Conservation (phyloP, 2,329 filamentous ascomycete genomes). For the Dendryphion nanum region DNA sequence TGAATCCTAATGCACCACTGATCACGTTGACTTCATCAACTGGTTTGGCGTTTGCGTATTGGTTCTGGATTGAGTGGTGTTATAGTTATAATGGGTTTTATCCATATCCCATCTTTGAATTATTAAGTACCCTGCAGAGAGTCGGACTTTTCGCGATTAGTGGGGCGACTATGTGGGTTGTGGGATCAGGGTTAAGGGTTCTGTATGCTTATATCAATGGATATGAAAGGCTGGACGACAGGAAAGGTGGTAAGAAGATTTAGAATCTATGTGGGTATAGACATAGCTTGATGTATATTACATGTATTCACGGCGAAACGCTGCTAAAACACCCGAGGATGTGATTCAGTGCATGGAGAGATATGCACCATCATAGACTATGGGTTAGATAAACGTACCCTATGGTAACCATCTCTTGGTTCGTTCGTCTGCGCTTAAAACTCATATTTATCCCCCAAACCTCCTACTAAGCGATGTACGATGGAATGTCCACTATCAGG, state of each 20-base stretch:
- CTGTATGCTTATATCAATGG: slow-evolving; percentile 68
- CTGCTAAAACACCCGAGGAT: too few relatives aligned
- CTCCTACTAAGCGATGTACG: too few relatives aligned
- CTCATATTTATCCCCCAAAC: too few relatives aligned
- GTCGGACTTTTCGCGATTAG: slow-evolving; percentile 67
- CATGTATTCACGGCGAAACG: too few relatives aligned
- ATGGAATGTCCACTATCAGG: too few relatives aligned
- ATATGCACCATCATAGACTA: too few relatives aligned
- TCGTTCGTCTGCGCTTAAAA: too few relatives aligned
- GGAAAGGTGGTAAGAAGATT: slow-evolving; percentile 19
- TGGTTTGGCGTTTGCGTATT: slow-evolving; percentile 64
- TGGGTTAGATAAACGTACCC: too few relatives aligned
- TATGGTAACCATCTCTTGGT: too few relatives aligned
- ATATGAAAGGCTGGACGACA: slow-evolving; percentile 16
- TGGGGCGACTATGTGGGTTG: slow-evolving; percentile 69
- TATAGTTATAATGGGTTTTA: slow-evolving; percentile 70
- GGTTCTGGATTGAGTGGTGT: slow-evolving; percentile 75
- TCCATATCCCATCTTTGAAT: slow-evolving; percentile 79
- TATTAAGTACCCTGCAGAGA: slow-evolving; percentile 65
- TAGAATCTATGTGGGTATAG: too few relatives aligned
- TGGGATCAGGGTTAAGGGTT: slow-evolving; percentile 67
- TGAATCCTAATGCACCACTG: slow-evolving; percentile 50
- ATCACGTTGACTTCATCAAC: slow-evolving; percentile 59
- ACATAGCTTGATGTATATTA: too few relatives aligned
- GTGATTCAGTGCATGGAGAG: too few relatives aligned